Base-by-base conservation (phyloP, 495 filamentous ascomycete genomes). In the Neurospora sp. region DNA sequence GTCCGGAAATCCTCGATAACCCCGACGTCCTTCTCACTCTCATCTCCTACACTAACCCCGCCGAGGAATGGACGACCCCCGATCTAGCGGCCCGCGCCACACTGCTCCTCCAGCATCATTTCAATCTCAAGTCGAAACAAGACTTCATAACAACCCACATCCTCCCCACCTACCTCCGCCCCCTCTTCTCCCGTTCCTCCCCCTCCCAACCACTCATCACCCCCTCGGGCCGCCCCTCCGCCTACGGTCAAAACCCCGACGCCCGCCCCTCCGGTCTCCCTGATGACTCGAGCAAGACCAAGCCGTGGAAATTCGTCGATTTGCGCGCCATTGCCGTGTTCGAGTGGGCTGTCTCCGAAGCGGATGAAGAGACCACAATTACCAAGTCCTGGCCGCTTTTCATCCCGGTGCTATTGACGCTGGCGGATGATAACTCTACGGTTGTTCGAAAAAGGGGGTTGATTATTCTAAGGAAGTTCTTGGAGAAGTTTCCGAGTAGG, bases 341-440 rank as follows among this genome's bases (percentile, higher is more conserved):
- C 42, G 80, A 82, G 16, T 97, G 93, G 93, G 83, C 87, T 0
- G 81, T 94, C 8, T 69, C 78, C 2, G 81, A 84, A 40, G 77
- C 88, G 27, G 81, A 86, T 61, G 83, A 78, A 78, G 74, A 74
- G 61, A 42, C n/a, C 4, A 59, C 72, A 2, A 69, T 82, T 1
- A 68, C 70, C 22, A 9, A 79, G 6, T 84, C 92, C 72, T 97
- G 94, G 89, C 89, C 88, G 0, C 86, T 96, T n/a, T 87, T 92
- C 53, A 86, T 95, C n/a, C 96, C 96, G 1, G 91, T 93, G 1
- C 83, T 97, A 1, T 86, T 99, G 3, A 88, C 90, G 4, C 83
- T 98, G 2, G 85, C 93, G 70, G 96, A 98, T 79, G 91, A 94
- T 77, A 78, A 84, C 16, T 82, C 85, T 61, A 81, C 86, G 35